A percentile compares a stretch with the other conserved stretches of the same genome.
These are phyloP conservation scores for Articulospora tetracladia DNA, from an alignment of 495 filamentous ascomycete species.

Conservation along the genomic window DNA sequence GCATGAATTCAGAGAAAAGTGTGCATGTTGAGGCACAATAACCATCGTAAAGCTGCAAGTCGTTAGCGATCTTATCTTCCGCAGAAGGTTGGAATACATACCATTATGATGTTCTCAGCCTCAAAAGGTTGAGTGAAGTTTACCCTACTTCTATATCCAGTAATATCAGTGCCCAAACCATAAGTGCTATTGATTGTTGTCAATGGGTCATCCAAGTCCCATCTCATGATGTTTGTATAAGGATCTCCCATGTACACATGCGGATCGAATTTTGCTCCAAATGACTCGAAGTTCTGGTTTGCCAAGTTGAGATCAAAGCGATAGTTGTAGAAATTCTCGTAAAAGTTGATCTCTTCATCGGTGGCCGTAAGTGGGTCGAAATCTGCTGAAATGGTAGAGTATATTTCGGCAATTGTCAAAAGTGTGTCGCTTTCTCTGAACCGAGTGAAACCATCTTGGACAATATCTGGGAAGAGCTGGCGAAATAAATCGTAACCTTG, in stretches of 20 bases:
- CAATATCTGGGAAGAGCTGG: constrained; percentile 33
- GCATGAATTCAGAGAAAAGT: constrained; percentile 53
- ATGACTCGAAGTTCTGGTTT: constrained; percentile 17
- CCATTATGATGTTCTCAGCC: constrained; percentile 12
- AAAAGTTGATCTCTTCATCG: not conserved
- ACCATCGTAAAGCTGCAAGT: constrained; percentile 44
- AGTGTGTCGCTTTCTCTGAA: constrained; percentile 23
- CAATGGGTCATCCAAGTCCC: constrained; percentile 22
- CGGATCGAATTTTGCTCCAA: constrained; percentile 22
- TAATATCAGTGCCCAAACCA: constrained; percentile 31
- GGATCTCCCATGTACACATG: constrained; percentile 9
- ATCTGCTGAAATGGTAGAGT: constrained; percentile 10
- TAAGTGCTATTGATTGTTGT: constrained; percentile 19
- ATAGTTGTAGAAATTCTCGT: constrained; percentile 23
- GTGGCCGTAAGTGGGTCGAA: constrained; percentile 14
- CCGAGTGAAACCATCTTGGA: constrained; percentile 26
- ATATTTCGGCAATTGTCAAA: constrained; percentile 14
- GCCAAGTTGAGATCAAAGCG: constrained; percentile 21
- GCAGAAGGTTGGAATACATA: not conserved
- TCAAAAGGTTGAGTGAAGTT: constrained; percentile 40
- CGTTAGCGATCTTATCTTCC: not conserved
- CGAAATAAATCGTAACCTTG: constrained; percentile 34
- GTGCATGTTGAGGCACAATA: constrained; percentile 64
- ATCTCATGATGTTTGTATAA: constrained; percentile 15
- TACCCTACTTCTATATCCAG: constrained; percentile 35